Percentiles rank a stretch among this genome's conserved stretches.
Conservation (phyloP, 2,329 filamentous ascomycete genomes). For the Sporothrix humicola region DNA sequence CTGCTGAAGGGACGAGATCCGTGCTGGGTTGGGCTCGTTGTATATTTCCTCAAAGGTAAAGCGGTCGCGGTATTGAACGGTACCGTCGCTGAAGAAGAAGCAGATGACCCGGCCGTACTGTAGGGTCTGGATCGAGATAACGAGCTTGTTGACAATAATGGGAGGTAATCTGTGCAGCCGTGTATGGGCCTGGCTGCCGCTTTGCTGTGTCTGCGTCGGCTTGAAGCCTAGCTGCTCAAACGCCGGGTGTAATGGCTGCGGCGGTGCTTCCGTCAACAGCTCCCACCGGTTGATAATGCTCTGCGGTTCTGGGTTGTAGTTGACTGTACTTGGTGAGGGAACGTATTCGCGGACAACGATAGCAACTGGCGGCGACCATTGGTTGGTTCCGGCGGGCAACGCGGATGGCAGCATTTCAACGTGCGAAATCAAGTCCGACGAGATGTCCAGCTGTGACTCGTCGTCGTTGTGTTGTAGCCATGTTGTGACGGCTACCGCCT, state of each 20-base stretch:
- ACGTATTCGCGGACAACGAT: constrained; percentile 73
- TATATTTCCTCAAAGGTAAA: constrained; percentile 72
- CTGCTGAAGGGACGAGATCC: constrained; percentile 73
- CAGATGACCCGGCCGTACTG: constrained; percentile 75
- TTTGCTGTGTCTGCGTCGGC: constrained; percentile 14
- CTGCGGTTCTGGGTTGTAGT: constrained; percentile 67
- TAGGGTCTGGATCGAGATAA: constrained; percentile 70
- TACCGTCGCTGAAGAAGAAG: constrained; percentile 79
- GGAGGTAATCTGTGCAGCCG: constrained; percentile 70
- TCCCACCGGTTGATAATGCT: constrained; percentile 87
- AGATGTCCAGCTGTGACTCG: constrained; percentile 54
- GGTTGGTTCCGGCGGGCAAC: constrained; percentile 63
- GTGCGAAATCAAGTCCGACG: constrained; percentile 70
- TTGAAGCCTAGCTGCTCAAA: constrained; percentile 74
- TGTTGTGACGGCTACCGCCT: constrained; percentile 61
- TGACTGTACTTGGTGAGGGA: constrained; percentile 52
- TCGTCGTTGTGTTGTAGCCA: constrained; percentile 57
- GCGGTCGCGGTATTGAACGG: constrained; percentile 79
- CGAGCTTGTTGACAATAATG: constrained; percentile 69
- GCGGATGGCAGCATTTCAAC: constrained; percentile 74
- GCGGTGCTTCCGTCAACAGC: constrained; percentile 65
- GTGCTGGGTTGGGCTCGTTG: constrained; percentile 66
- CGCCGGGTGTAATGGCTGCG: constrained; percentile 71
- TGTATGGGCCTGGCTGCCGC: constrained; percentile 41
- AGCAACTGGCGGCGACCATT: constrained; percentile 64